Conservation (phyloP, 257 asterid species). For the Penstemon eatonii region DNA sequence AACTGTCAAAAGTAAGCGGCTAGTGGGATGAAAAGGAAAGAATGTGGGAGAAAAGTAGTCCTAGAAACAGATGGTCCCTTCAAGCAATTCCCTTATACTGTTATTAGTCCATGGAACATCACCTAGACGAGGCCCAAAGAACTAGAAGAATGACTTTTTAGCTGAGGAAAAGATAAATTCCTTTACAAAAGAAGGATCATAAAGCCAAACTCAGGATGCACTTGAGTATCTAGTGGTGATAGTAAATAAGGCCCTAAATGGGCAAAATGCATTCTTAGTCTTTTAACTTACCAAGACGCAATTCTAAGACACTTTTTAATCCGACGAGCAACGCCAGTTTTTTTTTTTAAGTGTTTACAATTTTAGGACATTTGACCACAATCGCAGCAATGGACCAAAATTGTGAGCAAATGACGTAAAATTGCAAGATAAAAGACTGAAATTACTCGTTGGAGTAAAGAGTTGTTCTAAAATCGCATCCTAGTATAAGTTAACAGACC, state of each 20-base stretch:
- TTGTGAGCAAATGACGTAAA: too few relatives aligned
- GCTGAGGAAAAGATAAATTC: conserved; percentile 6
- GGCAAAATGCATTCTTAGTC: too few relatives aligned
- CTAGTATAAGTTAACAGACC: too few relatives aligned
- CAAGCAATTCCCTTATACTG: conserved; percentile 23
- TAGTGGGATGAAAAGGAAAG: conserved; percentile 24
- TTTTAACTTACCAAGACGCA: too few relatives aligned
- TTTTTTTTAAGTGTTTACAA: too few relatives aligned
- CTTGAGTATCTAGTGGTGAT: background rate
- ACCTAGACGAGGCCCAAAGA: conserved; percentile 19
- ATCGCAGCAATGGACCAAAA: too few relatives aligned
- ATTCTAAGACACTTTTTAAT: too few relatives aligned
- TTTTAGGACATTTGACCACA: too few relatives aligned
- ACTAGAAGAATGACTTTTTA: background rate
- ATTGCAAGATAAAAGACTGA: too few relatives aligned
- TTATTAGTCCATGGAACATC: conserved; percentile 18
- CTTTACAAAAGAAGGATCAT: background rate
- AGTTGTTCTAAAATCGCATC: too few relatives aligned
- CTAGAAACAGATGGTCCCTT: conserved; percentile 21
- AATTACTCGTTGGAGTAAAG: too few relatives aligned
- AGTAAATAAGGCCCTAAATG: background rate
- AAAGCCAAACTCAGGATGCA: conserved; percentile 1
- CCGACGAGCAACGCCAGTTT: too few relatives aligned
- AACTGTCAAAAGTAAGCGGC: conserved; percentile 18
- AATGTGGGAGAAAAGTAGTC: conserved; percentile 23